phyloP scores from a whole-genome alignment of 352 stramenopile species.

The Globisporangium viniferum region DNA sequence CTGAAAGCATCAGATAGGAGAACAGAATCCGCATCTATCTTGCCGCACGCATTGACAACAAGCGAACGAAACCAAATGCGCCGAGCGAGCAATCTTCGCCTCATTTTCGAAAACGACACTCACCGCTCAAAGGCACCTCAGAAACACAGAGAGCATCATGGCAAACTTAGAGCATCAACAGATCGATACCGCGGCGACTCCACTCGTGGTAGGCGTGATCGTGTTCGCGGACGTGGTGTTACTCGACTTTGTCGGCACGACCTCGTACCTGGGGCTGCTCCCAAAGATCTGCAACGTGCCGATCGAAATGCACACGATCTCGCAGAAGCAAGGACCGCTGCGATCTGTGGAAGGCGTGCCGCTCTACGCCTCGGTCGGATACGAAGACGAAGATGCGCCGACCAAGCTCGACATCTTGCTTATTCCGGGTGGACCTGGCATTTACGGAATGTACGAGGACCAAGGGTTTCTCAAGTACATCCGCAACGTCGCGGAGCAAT shows the following conservation, averaged over 20 bases:
- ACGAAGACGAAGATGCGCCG: conserved; percentile 14
- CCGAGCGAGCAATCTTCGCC: no score
- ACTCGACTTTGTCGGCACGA: conserved; percentile 48
- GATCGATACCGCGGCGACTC: background rate
- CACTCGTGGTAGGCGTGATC: conserved; percentile 40
- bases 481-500: conserved; percentile 20
- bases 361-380: conserved; percentile 33
- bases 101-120: no score
- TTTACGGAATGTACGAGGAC: conserved; percentile 32
- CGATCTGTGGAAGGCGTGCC: conserved; percentile 22
- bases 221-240: conserved; percentile 45
- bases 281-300: conserved; percentile 26
- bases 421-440: conserved; percentile 34
- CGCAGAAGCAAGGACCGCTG: background rate
- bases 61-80: no score
- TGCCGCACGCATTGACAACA: no score
- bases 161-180: no score
- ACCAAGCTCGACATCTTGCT: conserved; percentile 41
- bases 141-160: no score
- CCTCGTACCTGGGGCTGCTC: conserved; percentile 49
- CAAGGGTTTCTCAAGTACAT: conserved; percentile 40
- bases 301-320: conserved; percentile 26
- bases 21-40: no score
- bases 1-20: no score
- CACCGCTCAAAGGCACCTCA: no score